Evolutionary conservation across 2,329 filamentous ascomycete genomes (phyloP), one percentile per base, ranked within the genome.

Genomic region (Mycosphaerella arachidis): DNA sequence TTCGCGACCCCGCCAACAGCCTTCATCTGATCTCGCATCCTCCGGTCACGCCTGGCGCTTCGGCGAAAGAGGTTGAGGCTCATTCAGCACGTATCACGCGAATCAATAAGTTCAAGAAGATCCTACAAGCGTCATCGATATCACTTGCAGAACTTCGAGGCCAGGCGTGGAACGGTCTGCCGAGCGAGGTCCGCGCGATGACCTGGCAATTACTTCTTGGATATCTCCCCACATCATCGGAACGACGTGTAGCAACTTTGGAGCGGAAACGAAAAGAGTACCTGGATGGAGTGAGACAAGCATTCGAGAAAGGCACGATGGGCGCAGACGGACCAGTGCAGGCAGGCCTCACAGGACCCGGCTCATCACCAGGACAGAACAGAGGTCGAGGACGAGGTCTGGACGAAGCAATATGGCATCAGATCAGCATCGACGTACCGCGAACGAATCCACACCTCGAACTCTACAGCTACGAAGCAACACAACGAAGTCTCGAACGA

Each of bases 321-420:
- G 73, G 73, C 33, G 74, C 71, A 55, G 68, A 71, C 5, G 72
- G 63, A 51, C 70, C 68, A 54, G 72, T 68, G 53, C 58, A 83
- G 81, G 60, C 88, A 86, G 74, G 87, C 79, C 71, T 76, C 16
- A 73, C 76, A n/a, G 79, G 77, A 13, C 70, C 70, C n/a, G 71
- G 72, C 0, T 74, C 78, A 1, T 75, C 79, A 7, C 73, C 76
- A 12, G 56, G 45, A 1, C 69, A 73, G 6, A 77, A 76, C 69
- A 86, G 90, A 63, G 82, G 85, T 48, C 80, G 82, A 63, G 85
- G 86, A 1, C 84, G 90, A 57, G 93, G 92, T 1, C 78, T 99
- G 18, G 95, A 99, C 68, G 94, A 99, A 78, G 89, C 91, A n/a
- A 87, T 99, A 60, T 99, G 94, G 94, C 94, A 99, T 78, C 94